Percentiles rank a stretch among this genome's conserved stretches.
phyloP scores from a whole-genome alignment of 805 yeast genomes.

The Candida berthetii region DNA sequence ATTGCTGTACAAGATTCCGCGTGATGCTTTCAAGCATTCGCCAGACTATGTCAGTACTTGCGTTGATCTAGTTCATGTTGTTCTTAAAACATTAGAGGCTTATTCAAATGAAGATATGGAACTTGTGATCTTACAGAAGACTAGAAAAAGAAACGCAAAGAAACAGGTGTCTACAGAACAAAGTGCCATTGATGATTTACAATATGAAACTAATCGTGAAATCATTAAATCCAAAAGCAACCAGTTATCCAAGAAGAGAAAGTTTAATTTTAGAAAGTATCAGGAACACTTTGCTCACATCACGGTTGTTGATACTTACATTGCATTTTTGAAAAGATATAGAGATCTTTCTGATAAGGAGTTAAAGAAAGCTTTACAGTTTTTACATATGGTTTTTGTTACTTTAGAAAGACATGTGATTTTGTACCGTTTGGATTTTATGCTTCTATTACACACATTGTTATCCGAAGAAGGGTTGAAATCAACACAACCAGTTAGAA shows the following conservation, averaged over 20 bases:
- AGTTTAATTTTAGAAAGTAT: constrained; percentile 37
- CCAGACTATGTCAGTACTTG: constrained; percentile 53
- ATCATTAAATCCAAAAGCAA: constrained; percentile 24
- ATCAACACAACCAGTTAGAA: constrained; percentile 35
- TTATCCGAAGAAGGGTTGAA: constrained; percentile 44
- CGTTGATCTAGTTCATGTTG: constrained; percentile 57
- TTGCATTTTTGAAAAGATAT: constrained; percentile 53
- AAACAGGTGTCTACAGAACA: constrained; percentile 18
- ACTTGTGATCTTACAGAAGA: constrained; percentile 40
- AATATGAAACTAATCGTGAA: constrained; percentile 24
- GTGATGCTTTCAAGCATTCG: constrained; percentile 56
- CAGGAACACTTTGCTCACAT: constrained; percentile 47
- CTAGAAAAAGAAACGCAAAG: constrained; percentile 20
- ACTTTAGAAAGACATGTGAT: constrained; percentile 51
- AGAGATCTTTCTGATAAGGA: constrained; percentile 55
- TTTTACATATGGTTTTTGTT: constrained; percentile 65
- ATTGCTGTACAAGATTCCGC: constrained; percentile 52
- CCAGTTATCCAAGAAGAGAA: constrained; percentile 23
- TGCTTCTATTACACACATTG: constrained; percentile 49
- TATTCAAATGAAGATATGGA: constrained; percentile 52
- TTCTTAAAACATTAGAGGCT: constrained; percentile 62
- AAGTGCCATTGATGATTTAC: constrained; percentile 27
- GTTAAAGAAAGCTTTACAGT: constrained; percentile 59
- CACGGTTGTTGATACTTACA: constrained; percentile 57
- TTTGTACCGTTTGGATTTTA: constrained; percentile 68